Evolutionary conservation across 768 basidiomycete genomes (phyloP).

Genomic region (Suillus cothurnatus): DNA sequence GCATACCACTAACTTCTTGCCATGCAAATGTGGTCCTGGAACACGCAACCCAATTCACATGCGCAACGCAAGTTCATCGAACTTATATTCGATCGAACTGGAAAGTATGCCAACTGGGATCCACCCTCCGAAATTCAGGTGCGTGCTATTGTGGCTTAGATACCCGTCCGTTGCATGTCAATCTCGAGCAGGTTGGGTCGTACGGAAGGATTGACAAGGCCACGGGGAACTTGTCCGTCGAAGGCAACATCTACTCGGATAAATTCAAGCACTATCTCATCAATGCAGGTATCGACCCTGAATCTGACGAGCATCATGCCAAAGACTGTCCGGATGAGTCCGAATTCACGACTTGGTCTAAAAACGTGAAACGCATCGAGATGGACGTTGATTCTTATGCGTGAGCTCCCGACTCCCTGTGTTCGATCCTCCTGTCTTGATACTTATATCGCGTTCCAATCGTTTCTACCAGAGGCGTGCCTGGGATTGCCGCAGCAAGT

Average conservation of each 20-base stretch:
- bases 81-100: constrained; percentile 22
- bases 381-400: constrained; percentile 10
- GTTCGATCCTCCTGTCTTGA: not conserved
- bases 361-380: constrained; percentile 10
- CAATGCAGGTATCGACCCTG: not conserved
- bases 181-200: constrained; percentile 16
- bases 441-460: not conserved
- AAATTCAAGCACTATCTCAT: not conserved
- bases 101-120: constrained; percentile 33
- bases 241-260: constrained; percentile 19
- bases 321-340: constrained; percentile 12
- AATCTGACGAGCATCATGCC: constrained; percentile 12
- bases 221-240: constrained; percentile 24
- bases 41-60: not conserved
- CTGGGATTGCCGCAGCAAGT: constrained; percentile 23
- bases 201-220: constrained; percentile 26
- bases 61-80: constrained; percentile 30
- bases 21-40: constrained; percentile 1
- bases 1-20: not conserved
- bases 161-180: not conserved
- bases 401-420: constrained; percentile 10
- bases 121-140: constrained; percentile 26
- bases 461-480: not conserved
- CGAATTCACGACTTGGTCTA: constrained; percentile 15
- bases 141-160: not conserved